phyloP scores from a whole-genome alignment of 2,329 filamentous ascomycete genomes.

The Penicillium sp. region DNA sequence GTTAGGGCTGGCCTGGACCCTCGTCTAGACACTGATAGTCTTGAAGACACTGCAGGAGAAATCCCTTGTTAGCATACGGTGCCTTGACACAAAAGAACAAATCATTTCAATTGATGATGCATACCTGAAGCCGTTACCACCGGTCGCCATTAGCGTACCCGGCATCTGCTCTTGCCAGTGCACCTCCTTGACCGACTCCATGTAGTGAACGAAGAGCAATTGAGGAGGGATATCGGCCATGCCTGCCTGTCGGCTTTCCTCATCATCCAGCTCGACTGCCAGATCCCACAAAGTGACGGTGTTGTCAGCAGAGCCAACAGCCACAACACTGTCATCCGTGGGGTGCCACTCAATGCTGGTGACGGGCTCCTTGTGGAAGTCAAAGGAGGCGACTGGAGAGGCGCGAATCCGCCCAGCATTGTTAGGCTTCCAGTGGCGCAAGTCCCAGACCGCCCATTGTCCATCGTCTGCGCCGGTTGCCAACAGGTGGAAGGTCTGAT shows the following conservation, averaged over 20 bases:
- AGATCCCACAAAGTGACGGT: conserved; percentile 96
- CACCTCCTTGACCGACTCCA: conserved; percentile 87
- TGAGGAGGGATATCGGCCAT: conserved; percentile 89
- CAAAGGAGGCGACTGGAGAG: conserved; percentile 83
- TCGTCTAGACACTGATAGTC: conserved; percentile 66
- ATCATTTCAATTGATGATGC: conserved; percentile 17
- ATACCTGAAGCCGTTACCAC: conserved; percentile 71
- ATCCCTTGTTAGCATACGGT: conserved; percentile 12
- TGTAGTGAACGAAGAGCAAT: conserved; percentile 92
- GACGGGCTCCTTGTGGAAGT: conserved; percentile 94
- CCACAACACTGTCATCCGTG: conserved; percentile 90
- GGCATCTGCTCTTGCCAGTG: conserved; percentile 98
- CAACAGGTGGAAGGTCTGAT: conserved; percentile 78
- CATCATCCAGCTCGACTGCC: conserved; percentile 91
- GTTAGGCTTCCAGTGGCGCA: conserved; percentile 83
- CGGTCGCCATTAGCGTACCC: conserved; percentile 81
- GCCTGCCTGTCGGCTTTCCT: conserved; percentile 85
- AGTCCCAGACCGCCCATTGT: conserved; percentile 91
- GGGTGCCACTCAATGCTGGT: conserved; percentile 97
- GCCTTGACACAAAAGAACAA: background rate
- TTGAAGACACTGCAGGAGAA: conserved; percentile 59
- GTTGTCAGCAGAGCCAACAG: conserved; percentile 86
- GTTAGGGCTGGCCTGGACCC: background rate
- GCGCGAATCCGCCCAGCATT: conserved; percentile 50
- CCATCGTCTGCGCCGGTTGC: conserved; percentile 92